phyloP scores from a whole-genome alignment of 306 rosid species.

The Cucurbita moschata region DNA sequence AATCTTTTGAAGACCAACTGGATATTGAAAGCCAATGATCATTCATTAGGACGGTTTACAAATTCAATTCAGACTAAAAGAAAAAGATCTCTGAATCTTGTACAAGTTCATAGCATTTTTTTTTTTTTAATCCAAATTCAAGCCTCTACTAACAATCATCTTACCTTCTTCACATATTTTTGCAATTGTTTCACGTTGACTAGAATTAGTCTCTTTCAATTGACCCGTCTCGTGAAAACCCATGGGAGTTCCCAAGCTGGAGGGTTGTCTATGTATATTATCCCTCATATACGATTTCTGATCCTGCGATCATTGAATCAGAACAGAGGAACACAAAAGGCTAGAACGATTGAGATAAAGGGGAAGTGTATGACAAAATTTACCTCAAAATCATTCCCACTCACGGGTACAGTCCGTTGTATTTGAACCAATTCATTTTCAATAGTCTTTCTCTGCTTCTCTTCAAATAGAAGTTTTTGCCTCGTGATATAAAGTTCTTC shows the following conservation, averaged over 20 bases:
- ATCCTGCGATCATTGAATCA: constrained; percentile 17
- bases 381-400: constrained; percentile 35
- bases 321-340: neutral
- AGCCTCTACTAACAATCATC: constrained; percentile 3
- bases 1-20: constrained; percentile 58
- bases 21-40: constrained; percentile 10
- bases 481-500: constrained; percentile 28
- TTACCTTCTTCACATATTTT: constrained; percentile 61
- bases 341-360: neutral
- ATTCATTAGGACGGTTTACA: constrained; percentile 1
- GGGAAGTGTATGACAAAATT: constrained; percentile 1
- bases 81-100: neutral
- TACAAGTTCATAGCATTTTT: neutral
- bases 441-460: constrained; percentile 34
- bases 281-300: constrained; percentile 29
- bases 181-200: constrained; percentile 52
- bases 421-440: constrained; percentile 32
- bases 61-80: neutral
- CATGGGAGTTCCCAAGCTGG: constrained; percentile 20
- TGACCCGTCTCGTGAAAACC: constrained; percentile 18
- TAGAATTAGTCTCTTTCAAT: constrained; percentile 27
- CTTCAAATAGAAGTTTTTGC: constrained; percentile 32
- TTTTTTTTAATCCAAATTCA: neutral
- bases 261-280: constrained; percentile 16
- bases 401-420: constrained; percentile 23